These are phyloP conservation scores for Aquilaria sinensis DNA, from an alignment of 345 rosid genomes.

Conservation along the genomic window DNA sequence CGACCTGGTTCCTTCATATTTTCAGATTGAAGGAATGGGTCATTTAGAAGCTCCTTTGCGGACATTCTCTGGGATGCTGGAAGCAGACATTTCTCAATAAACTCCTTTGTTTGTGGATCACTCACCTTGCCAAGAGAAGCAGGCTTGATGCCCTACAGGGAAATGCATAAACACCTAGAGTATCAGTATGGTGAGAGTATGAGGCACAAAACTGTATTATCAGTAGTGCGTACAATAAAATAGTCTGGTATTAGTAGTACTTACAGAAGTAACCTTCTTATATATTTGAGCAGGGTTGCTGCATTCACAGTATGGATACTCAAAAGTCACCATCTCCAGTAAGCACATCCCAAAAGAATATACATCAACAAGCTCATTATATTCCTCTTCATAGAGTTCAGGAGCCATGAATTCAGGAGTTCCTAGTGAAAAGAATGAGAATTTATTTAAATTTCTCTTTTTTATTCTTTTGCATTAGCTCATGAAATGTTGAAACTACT, in stretches of 20 bases:
- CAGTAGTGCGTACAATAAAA: too few species aligned
- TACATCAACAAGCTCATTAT: slow-evolving; percentile 76
- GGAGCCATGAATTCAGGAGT: slow-evolving; percentile 98
- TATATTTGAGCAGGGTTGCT: slow-evolving; percentile 70
- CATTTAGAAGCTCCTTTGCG: slow-evolving; percentile 67
- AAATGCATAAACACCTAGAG: slow-evolving; percentile 3
- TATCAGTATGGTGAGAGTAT: neutral
- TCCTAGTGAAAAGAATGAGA: slow-evolving; percentile 29
- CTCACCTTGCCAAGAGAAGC: slow-evolving; percentile 64
- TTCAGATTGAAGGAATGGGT: slow-evolving; percentile 54
- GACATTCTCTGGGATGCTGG: slow-evolving; percentile 59
- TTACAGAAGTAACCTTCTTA: slow-evolving; percentile 73
- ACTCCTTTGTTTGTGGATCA: slow-evolving; percentile 56
- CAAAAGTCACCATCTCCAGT: slow-evolving; percentile 78
- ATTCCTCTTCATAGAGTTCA: slow-evolving; percentile 84
- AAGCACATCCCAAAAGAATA: slow-evolving; percentile 89
- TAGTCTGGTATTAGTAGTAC: slow-evolving; percentile 12
- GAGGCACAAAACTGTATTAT: neutral
- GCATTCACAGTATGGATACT: slow-evolving; percentile 80
- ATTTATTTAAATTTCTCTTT: too few species aligned
- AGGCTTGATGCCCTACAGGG: slow-evolving; percentile 68
- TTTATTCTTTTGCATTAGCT: too few species aligned
- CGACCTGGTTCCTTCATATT: slow-evolving; percentile 30
- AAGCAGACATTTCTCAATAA: slow-evolving; percentile 88
- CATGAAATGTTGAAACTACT: neutral